Evolutionary conservation across 192 early-diverging fungal species (phyloP).

Genomic region (Coemansia sp.): DNA sequence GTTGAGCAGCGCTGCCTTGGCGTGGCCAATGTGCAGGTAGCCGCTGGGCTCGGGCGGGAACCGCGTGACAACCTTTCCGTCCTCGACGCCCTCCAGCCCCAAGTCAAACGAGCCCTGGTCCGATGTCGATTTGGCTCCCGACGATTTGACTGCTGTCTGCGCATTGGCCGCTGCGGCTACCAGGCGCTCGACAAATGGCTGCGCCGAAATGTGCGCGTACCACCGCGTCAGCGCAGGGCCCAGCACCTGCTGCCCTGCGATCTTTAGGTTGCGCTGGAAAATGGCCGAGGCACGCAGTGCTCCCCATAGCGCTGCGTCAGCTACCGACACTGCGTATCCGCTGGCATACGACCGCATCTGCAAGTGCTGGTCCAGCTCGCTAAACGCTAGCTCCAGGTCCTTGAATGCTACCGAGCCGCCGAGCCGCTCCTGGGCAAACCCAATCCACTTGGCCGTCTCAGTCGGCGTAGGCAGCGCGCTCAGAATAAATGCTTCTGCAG

Average conservation of each 20-base stretch:
- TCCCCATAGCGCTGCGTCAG: conserved; percentile 88
- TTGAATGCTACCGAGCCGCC: conserved; percentile 63
- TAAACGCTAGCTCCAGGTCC: conserved; percentile 66
- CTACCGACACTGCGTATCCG: conserved; percentile 73
- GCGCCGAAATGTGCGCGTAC: conserved; percentile 70
- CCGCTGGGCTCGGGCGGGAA: conserved; percentile 99
- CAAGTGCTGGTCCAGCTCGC: conserved; percentile 77
- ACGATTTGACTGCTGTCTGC: conserved; percentile 15
- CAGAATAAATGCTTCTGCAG: background rate
- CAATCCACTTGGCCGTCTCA: conserved; percentile 68
- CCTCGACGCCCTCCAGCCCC: conserved; percentile 71
- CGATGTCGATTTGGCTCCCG: conserved; percentile 29
- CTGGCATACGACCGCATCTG: conserved; percentile 77
- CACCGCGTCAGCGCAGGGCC: conserved; percentile 78
- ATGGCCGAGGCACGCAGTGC: conserved; percentile 76
- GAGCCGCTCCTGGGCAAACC: conserved; percentile 67
- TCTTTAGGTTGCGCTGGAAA: conserved; percentile 80
- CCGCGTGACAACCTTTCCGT: conserved; percentile 91
- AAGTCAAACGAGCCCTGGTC: conserved; percentile 96
- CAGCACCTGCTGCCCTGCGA: conserved; percentile 50
- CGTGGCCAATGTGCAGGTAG: conserved; percentile 99
- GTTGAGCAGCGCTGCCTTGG: conserved; percentile 97
- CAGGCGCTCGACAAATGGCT: conserved; percentile 57
- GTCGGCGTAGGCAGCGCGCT: background rate
- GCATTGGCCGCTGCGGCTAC: conserved; percentile 7